A percentile compares a stretch with the other conserved stretches of the same genome.
phyloP scores from a whole-genome alignment of 139 green algal genomes.

The Asterochloris sp. region DNA sequence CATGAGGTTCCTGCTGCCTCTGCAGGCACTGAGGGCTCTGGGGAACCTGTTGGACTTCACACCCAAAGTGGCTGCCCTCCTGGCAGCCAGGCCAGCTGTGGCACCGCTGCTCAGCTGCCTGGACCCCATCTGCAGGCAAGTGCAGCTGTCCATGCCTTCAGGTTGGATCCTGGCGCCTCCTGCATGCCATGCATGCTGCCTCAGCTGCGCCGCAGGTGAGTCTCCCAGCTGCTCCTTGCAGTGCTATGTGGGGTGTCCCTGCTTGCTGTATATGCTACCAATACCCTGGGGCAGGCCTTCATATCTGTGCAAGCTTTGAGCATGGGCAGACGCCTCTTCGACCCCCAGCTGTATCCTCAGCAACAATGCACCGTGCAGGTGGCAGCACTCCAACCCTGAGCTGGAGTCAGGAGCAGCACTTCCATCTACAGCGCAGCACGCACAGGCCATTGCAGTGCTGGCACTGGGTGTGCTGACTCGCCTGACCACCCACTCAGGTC shows the following conservation, averaged over 20 bases:
- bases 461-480: slow-evolving; percentile 55
- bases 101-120: slow-evolving; percentile 71
- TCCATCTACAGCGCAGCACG: too few relatives aligned
- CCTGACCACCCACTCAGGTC: slow-evolving; percentile 51
- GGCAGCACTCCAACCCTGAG: too few relatives aligned
- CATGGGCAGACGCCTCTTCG: too few relatives aligned
- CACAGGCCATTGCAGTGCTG: not conserved
- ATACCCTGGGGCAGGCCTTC: too few relatives aligned
- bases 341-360: too few relatives aligned
- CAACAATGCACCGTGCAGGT: too few relatives aligned
- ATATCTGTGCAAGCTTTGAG: too few relatives aligned
- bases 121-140: slow-evolving; percentile 27
- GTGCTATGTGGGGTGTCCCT: not conserved
- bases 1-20: not conserved
- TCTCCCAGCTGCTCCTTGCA: not conserved
- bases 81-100: slow-evolving; percentile 61
- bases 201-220: not conserved
- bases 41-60: slow-evolving; percentile 51
- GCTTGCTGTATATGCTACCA: too few relatives aligned
- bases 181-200: not conserved
- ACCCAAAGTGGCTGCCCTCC: slow-evolving; percentile 67
- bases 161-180: too few relatives aligned
- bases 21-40: slow-evolving; percentile 43
- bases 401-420: too few relatives aligned
- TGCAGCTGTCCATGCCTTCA: not conserved